These are phyloP conservation scores for Acanthamoeba lugdunensis DNA, from an alignment of 208 protist species.

Conservation along the genomic window DNA sequence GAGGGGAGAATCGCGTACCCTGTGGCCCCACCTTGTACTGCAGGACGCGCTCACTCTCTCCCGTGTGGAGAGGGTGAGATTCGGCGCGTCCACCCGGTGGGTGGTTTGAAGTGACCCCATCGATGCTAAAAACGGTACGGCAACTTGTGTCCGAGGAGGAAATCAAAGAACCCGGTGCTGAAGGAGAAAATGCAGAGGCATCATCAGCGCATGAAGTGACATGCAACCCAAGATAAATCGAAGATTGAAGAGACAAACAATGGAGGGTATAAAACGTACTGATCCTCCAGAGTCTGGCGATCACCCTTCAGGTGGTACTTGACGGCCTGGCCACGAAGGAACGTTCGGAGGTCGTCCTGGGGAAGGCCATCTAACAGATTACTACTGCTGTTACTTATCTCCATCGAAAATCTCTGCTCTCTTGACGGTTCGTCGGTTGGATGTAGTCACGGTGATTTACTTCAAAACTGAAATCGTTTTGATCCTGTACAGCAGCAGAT, in stretches of 20 bases:
- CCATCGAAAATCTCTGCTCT: background rate
- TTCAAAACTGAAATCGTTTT: background rate
- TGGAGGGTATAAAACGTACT: background rate
- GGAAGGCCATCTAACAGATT: background rate
- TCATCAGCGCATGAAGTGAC: too few species aligned
- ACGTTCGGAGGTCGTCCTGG: constrained; percentile 7
- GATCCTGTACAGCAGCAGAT: background rate
- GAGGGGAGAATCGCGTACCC: background rate
- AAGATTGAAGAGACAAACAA: too few species aligned
- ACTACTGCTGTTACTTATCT: background rate
- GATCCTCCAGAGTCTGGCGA: constrained; percentile 47
- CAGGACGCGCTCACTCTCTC: constrained; percentile 32
- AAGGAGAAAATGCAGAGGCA: too few species aligned
- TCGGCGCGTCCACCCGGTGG: background rate
- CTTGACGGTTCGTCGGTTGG: background rate
- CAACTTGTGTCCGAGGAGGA: constrained; percentile 56
- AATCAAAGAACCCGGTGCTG: constrained; percentile 56
- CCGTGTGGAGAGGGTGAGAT: background rate
- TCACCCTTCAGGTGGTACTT: constrained; percentile 67
- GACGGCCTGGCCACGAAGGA: constrained; percentile 51
- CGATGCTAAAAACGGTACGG: constrained; percentile 70
- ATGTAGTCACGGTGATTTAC: background rate
- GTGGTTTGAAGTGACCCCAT: background rate
- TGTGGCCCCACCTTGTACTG: constrained; percentile 56
- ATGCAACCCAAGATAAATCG: too few species aligned